Conservation (phyloP, 495 filamentous ascomycete genomes). For the Penicillium desertorum region DNA sequence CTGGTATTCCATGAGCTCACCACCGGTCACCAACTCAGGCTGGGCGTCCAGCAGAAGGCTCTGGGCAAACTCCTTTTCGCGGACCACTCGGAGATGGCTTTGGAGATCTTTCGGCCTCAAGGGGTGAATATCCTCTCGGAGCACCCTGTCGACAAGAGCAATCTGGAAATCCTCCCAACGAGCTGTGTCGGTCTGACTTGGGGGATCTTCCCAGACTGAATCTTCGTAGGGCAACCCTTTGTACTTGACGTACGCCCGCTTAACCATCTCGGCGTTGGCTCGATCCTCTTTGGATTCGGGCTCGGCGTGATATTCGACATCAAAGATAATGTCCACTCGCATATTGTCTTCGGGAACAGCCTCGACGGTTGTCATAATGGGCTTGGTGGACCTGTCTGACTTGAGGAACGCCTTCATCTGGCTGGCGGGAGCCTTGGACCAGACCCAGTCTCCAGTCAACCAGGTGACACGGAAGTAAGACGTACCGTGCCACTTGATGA, state of each 20-base stretch:
- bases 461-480: conserved; percentile 80
- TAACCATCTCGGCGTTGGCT: conserved; percentile 47
- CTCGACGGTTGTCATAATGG: conserved; percentile 70
- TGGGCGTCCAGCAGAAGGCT: conserved; percentile 69
- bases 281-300: conserved; percentile 27
- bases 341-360: conserved; percentile 84
- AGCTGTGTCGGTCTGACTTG: conserved; percentile 60
- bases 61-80: conserved; percentile 61
- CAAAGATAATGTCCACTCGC: conserved; percentile 82
- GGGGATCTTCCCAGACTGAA: conserved; percentile 82
- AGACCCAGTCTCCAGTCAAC: conserved; percentile 88
- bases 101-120: conserved; percentile 53
- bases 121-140: conserved; percentile 66
- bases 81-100: conserved; percentile 60
- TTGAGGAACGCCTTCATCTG: conserved; percentile 72
- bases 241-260: conserved; percentile 76
- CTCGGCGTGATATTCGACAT: conserved; percentile 62
- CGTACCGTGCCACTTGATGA: conserved; percentile 79
- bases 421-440: conserved; percentile 59
- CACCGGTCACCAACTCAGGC: conserved; percentile 69
- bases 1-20: conserved; percentile 91
- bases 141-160: conserved; percentile 83
- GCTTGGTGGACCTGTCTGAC: conserved; percentile 58
- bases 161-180: conserved; percentile 77
- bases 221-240: conserved; percentile 96